Evolutionary conservation across 176 grass and related monocot genomes (phyloP).

Genomic region (Poa pratensis): DNA sequence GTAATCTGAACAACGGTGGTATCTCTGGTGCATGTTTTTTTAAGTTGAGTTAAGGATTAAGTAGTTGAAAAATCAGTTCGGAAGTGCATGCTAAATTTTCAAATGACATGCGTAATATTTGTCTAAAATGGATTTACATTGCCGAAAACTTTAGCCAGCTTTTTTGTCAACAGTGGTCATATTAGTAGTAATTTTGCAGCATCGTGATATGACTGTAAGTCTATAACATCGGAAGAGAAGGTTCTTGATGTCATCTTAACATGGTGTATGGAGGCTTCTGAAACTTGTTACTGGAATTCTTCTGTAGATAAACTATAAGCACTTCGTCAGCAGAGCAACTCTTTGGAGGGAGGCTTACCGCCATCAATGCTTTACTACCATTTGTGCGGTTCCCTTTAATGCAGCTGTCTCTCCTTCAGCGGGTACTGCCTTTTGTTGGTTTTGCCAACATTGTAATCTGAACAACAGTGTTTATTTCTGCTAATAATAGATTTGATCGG

Average conservation of each 20-base stretch:
- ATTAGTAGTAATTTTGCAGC: conserved; percentile 68
- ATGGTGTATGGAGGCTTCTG: conserved; percentile 77
- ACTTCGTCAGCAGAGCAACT: conserved; percentile 62
- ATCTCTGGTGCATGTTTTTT: conserved; percentile 25
- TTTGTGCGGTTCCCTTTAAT: conserved; percentile 92
- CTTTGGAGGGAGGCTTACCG: conserved; percentile 71
- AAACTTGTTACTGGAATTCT: conserved; percentile 63
- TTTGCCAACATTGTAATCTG: too few species aligned
- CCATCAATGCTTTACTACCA: conserved; percentile 62
- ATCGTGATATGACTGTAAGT: conserved; percentile 94
- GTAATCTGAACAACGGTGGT: conserved; percentile 14
- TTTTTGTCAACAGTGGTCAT: conserved; percentile 33
- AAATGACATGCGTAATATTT: conserved; percentile 20
- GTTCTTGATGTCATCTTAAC: conserved; percentile 86
- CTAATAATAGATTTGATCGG: conserved; percentile 1
- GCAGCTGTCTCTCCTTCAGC: conserved; percentile 55
- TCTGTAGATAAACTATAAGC: conserved; percentile 64
- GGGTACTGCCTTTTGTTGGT: conserved; percentile 54
- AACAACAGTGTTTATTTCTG: not conserved
- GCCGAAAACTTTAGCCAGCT: conserved; percentile 6
- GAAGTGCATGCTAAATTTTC: conserved; percentile 12
- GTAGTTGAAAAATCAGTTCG: conserved; percentile 19
- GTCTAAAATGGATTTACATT: conserved; percentile 10
- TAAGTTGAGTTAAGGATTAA: conserved; percentile 22
- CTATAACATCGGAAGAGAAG: conserved; percentile 95